These are phyloP conservation scores for Salix viminalis DNA, from an alignment of 345 rosid genomes.

Conservation along the genomic window DNA sequence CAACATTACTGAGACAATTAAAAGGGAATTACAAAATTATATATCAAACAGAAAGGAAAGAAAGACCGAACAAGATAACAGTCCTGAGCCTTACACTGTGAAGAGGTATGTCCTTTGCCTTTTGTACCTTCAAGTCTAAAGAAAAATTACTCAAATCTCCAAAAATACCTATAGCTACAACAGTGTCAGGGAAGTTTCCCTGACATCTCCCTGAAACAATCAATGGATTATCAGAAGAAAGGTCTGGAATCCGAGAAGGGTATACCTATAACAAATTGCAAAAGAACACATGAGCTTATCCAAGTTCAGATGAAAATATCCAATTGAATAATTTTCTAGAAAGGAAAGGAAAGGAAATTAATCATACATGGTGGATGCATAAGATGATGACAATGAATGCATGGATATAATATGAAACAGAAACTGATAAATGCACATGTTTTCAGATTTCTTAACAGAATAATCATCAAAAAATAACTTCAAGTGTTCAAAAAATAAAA, in stretches of 20 bases:
- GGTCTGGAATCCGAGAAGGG: slow-evolving; percentile 60
- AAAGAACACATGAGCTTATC: no score
- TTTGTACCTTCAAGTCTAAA: slow-evolving; percentile 51
- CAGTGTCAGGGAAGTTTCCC: slow-evolving; percentile 54
- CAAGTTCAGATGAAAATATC: not conserved
- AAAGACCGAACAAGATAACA: not conserved
- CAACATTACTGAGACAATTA: not conserved
- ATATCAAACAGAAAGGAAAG: not conserved
- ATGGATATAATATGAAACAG: not conserved
- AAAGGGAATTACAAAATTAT: not conserved
- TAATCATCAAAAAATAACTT: not conserved
- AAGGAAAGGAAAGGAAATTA: slow-evolving; percentile 5
- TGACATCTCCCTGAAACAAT: slow-evolving; percentile 59
- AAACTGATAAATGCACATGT: not conserved
- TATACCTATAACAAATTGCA: slow-evolving; percentile 40
- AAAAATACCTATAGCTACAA: slow-evolving; percentile 47
- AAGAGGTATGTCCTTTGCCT: slow-evolving; percentile 53
- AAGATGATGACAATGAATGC: not conserved
- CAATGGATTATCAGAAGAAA: slow-evolving; percentile 54
- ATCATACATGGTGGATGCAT: not conserved
- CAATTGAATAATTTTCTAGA: not conserved
- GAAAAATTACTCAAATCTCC: slow-evolving; percentile 53
- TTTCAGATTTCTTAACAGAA: not conserved
- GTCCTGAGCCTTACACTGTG: slow-evolving; percentile 39
- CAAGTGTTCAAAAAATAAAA: no score